phyloP scores from a whole-genome alignment of 1,284 basidiomycete genomes.

The Fistulina hepatica region DNA sequence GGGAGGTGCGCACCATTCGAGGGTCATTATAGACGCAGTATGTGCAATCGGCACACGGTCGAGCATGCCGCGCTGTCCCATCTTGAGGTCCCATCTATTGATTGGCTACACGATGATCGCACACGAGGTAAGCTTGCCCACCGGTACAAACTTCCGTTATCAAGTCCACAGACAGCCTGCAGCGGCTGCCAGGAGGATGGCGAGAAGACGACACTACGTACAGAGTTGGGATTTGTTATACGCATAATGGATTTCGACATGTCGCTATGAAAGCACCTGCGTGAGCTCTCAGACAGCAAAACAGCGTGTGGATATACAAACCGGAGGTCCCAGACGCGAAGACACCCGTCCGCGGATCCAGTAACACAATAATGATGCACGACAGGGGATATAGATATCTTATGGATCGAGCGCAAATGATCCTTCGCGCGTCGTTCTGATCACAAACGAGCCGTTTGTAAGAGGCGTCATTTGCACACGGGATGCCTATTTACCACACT shows the following conservation, averaged over 20 bases:
- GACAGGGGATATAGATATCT: constrained; percentile 50
- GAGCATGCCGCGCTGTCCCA: constrained; percentile 58
- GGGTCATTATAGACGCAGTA: constrained; percentile 59
- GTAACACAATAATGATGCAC: constrained; percentile 67
- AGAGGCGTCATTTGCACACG: constrained; percentile 15
- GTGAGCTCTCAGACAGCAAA: constrained; percentile 4
- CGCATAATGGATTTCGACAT: constrained; percentile 58
- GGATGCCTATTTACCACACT: constrained; percentile 48
- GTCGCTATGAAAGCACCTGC: constrained; percentile 71
- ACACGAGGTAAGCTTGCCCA: constrained; percentile 13
- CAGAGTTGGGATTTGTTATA: constrained; percentile 62
- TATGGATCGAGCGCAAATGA: constrained; percentile 69
- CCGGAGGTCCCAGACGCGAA: constrained; percentile 60
- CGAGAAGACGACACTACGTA: constrained; percentile 66
- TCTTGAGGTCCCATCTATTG: constrained; percentile 67
- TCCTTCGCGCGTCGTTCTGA: constrained; percentile 64
- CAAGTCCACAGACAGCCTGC: constrained; percentile 66
- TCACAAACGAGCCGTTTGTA: constrained; percentile 9
- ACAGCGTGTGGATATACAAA: constrained; percentile 1
- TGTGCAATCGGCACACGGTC: constrained; percentile 75
- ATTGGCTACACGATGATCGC: constrained; percentile 1
- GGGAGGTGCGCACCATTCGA: constrained; percentile 61
- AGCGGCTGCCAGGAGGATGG: constrained; percentile 52
- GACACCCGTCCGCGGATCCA: constrained; percentile 73
- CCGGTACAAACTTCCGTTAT: constrained; percentile 65